Conservation (phyloP, 805 yeast genomes). For the Myxozyma udenii region DNA sequence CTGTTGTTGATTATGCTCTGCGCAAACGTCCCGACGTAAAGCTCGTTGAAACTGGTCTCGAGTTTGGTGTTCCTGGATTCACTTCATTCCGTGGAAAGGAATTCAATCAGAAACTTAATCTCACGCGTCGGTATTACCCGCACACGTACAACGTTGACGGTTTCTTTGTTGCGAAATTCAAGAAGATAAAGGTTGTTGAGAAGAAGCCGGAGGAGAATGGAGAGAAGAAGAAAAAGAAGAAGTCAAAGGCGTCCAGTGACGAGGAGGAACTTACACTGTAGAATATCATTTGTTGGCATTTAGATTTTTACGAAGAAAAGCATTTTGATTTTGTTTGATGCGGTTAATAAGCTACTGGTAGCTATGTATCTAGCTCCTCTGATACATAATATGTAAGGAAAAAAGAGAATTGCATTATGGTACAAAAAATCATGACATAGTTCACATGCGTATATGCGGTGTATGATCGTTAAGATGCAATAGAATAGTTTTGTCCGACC, state of each 20-base stretch:
- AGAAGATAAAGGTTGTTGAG: slow-evolving; percentile 49
- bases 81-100: slow-evolving; percentile 89
- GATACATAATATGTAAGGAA: too few relatives aligned
- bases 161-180: slow-evolving; percentile 93
- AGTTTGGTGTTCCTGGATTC: slow-evolving; percentile 94
- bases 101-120: slow-evolving; percentile 68
- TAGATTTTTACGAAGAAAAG: neutral
- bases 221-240: neutral
- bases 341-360: too few relatives aligned
- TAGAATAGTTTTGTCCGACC: too few relatives aligned
- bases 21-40: slow-evolving; percentile 95
- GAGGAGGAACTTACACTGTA: slow-evolving; percentile 2
- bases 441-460: too few relatives aligned
- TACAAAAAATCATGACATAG: too few relatives aligned
- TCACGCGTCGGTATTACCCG: slow-evolving; percentile 95
- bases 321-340: too few relatives aligned
- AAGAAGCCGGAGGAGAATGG: slow-evolving; percentile 12
- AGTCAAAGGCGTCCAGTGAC: too few relatives aligned
- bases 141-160: slow-evolving; percentile 99
- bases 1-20: slow-evolving; percentile 96
- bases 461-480: too few relatives aligned
- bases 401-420: neutral
- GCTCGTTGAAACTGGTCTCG: slow-evolving; percentile 86
- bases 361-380: too few relatives aligned
- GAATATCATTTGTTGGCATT: neutral